Evolutionary conservation across 345 rosid species (phyloP).

Genomic region (Excoecaria cochinchinensis): DNA sequence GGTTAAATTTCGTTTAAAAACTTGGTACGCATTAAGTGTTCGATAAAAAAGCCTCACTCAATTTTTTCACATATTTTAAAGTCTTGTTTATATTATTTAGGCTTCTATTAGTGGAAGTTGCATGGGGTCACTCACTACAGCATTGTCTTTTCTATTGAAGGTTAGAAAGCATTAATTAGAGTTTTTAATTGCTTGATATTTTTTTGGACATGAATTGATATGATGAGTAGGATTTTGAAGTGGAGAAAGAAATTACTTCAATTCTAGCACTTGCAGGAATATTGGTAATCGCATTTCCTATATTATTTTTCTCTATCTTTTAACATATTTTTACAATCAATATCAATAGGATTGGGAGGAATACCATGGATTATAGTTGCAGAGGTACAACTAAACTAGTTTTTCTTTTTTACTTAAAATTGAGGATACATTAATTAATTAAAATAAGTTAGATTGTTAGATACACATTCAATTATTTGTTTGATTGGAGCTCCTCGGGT

Average conservation of each 20-base stretch:
- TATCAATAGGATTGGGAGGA: constrained; percentile 21
- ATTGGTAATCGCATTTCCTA: constrained; percentile 5
- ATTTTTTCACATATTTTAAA: too few relatives aligned
- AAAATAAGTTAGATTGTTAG: constrained; percentile 34
- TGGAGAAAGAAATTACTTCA: background rate
- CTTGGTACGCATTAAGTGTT: too few relatives aligned
- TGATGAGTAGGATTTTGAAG: background rate
- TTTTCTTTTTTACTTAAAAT: too few relatives aligned
- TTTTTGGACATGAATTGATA: background rate
- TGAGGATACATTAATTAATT: too few relatives aligned
- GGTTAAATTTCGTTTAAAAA: too few relatives aligned
- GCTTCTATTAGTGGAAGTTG: constrained; percentile 37
- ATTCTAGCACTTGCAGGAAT: background rate
- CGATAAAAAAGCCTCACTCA: too few relatives aligned
- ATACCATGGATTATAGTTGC: constrained; percentile 35
- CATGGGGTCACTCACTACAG: constrained; percentile 35
- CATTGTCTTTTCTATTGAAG: constrained; percentile 49
- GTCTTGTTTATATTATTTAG: constrained; percentile 13
- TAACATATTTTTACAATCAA: constrained; percentile 6
- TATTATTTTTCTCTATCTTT: background rate
- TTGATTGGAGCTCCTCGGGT: constrained; percentile 1
- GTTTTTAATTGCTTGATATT: too few relatives aligned
- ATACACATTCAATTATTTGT: constrained; percentile 41
- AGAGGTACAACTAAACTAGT: constrained; percentile 11
- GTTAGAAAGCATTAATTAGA: constrained; percentile 13